Conservation (phyloP, 495 filamentous ascomycete species). For the Chaetomium tenue region DNA sequence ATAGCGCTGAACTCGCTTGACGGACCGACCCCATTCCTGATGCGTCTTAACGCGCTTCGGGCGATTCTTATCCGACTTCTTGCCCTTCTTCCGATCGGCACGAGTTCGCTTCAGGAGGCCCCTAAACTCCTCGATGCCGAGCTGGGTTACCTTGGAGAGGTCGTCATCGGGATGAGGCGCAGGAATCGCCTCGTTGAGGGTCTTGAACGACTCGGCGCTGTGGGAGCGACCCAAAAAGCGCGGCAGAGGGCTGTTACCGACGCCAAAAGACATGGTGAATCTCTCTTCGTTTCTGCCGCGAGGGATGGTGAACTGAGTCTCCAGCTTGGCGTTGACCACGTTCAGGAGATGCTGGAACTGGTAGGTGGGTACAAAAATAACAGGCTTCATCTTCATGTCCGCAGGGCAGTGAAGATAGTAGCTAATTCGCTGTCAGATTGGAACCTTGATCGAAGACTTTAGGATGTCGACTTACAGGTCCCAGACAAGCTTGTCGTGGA, state of each 20-base stretch:
- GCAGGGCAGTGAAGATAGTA: conserved; percentile 63
- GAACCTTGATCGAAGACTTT: too few relatives aligned
- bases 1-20: conserved; percentile 66
- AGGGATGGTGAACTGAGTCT: conserved; percentile 52
- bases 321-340: conserved; percentile 56
- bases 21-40: conserved; percentile 45
- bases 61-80: conserved; percentile 46
- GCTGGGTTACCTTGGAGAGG: conserved; percentile 18
- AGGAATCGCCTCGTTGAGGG: conserved; percentile 35
- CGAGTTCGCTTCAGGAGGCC: conserved; percentile 11
- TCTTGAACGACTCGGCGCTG: conserved; percentile 35
- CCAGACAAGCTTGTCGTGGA: conserved; percentile 56
- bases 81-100: conserved; percentile 28
- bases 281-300: conserved; percentile 42
- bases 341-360: conserved; percentile 61
- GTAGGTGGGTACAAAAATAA: conserved; percentile 61
- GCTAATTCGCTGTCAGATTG: conserved; percentile 39
- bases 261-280: conserved; percentile 58
- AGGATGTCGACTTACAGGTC: conserved; percentile 59
- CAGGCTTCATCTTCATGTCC: conserved; percentile 43
- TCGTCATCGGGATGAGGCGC: conserved; percentile 24
- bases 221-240: conserved; percentile 60
- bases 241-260: conserved; percentile 57
- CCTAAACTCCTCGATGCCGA: conserved; percentile 22
- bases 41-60: conserved; percentile 47